Conservation (phyloP, 2,329 filamentous ascomycete genomes). For the Bipolaris victoriae region DNA sequence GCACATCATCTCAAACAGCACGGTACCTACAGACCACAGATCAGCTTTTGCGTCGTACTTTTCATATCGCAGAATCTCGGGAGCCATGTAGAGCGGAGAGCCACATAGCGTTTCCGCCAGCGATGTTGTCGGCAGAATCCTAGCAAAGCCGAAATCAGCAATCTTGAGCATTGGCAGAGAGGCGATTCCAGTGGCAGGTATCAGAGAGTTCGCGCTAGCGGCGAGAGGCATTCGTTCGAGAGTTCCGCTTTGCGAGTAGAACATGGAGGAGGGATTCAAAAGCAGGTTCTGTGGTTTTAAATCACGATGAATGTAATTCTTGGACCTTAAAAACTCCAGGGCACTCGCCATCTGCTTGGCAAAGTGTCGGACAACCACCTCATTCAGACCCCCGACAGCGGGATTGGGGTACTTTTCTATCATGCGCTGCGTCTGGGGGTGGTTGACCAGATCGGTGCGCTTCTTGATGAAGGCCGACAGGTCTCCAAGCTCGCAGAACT, state of each 20-base stretch:
- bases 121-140: constrained; percentile 86
- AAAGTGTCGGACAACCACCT: constrained; percentile 96
- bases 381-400: constrained; percentile 83
- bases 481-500: constrained; percentile 96
- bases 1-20: constrained; percentile 92
- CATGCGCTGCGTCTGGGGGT: constrained; percentile 86
- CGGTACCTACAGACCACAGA: constrained; percentile 96
- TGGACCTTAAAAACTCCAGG: constrained; percentile 81
- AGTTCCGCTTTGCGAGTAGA: constrained; percentile 61
- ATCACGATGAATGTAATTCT: constrained; percentile 92
- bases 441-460: constrained; percentile 77
- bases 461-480: constrained; percentile 96
- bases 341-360: constrained; percentile 93
- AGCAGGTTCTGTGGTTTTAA: constrained; percentile 97
- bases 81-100: constrained; percentile 97
- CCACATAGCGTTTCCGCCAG: constrained; percentile 96
- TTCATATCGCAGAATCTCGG: constrained; percentile 95
- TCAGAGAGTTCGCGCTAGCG: constrained; percentile 79
- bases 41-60: constrained; percentile 97
- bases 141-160: constrained; percentile 97
- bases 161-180: constrained; percentile 96
- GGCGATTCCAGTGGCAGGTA: constrained; percentile 78
- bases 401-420: constrained; percentile 90
- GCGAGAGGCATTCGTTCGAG: constrained; percentile 71
- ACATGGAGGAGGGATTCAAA: constrained; percentile 77